Evolutionary conservation across 1,139 yeast genomes (phyloP).

Genomic region (Taphrina confusa): DNA sequence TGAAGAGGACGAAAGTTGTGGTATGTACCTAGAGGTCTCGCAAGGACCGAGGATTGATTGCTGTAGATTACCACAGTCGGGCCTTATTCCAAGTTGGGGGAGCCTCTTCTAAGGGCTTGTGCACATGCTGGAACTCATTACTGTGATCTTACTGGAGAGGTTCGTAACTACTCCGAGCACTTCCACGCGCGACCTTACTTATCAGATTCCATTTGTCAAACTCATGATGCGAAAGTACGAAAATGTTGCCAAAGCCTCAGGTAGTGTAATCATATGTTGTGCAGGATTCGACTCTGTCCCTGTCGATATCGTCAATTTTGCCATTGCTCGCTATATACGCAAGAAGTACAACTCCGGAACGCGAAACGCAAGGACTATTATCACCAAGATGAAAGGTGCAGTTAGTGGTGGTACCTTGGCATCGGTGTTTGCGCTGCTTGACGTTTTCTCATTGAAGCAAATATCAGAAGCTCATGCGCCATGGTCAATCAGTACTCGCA

Average conservation of each 20-base stretch:
- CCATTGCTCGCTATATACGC: conserved; percentile 3
- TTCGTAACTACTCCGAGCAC: too few relatives aligned
- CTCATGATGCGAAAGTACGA: conserved; percentile 6
- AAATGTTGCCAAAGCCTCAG: not conserved
- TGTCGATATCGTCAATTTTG: not conserved
- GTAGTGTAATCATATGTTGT: conserved; percentile 6
- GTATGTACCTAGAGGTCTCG: not conserved
- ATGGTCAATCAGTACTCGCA: conserved; percentile 5
- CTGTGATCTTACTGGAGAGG: conserved; percentile 25
- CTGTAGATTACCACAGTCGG: conserved; percentile 15
- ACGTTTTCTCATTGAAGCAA: not conserved
- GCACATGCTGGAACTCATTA: conserved; percentile 16
- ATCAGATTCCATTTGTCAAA: conserved; percentile 12
- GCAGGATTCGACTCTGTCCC: conserved; percentile 22
- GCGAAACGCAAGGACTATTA: conserved; percentile 1
- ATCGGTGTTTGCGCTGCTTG: not conserved
- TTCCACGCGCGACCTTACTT: too few relatives aligned
- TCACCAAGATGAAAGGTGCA: conserved; percentile 1
- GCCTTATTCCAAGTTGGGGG: conserved; percentile 10
- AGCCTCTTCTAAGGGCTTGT: conserved; percentile 6
- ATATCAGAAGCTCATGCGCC: conserved; percentile 16
- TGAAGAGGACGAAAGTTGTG: conserved; percentile 9
- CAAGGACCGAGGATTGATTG: not conserved
- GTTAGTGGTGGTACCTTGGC: conserved; percentile 22
- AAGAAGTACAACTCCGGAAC: not conserved